Evolutionary conservation across 306 rosid genomes (phyloP).

Genomic region (Canavalia gladiata): DNA sequence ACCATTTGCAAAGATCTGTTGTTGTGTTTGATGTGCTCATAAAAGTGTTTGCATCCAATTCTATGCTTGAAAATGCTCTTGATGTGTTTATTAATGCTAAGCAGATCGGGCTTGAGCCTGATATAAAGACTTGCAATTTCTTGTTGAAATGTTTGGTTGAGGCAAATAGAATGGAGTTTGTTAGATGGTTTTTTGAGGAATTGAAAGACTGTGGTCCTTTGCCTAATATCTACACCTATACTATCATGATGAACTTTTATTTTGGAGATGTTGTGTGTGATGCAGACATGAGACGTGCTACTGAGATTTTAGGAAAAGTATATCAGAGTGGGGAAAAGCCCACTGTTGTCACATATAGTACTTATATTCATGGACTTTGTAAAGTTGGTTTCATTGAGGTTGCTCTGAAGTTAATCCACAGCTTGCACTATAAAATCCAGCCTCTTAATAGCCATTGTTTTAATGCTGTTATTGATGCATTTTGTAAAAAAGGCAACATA

Average conservation of each 20-base stretch:
- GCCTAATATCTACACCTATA: constrained; percentile 65
- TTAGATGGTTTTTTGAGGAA: constrained; percentile 54
- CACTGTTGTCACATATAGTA: constrained; percentile 64
- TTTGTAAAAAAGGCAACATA: constrained; percentile 58
- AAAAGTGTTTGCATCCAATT: constrained; percentile 64
- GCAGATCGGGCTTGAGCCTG: constrained; percentile 54
- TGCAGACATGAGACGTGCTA: constrained; percentile 56
- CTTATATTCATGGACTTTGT: constrained; percentile 72
- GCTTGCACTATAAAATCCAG: constrained; percentile 52
- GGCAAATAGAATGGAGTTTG: constrained; percentile 60
- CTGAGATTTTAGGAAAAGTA: constrained; percentile 62
- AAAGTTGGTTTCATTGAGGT: constrained; percentile 54
- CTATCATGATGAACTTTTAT: constrained; percentile 71
- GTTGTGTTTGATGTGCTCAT: constrained; percentile 66
- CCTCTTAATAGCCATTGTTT: constrained; percentile 62
- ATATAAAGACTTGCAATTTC: constrained; percentile 66
- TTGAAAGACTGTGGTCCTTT: constrained; percentile 61
- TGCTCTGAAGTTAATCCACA: constrained; percentile 56
- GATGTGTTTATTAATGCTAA: constrained; percentile 63
- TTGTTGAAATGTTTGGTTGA: constrained; percentile 76
- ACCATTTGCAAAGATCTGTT: constrained; percentile 48
- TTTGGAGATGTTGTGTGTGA: constrained; percentile 58
- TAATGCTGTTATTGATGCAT: constrained; percentile 62
- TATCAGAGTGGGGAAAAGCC: constrained; percentile 60
- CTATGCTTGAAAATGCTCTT: constrained; percentile 71